These are phyloP conservation scores for Epichloe scottii DNA, from an alignment of 2,329 filamentous ascomycete genomes.

Conservation along the genomic window DNA sequence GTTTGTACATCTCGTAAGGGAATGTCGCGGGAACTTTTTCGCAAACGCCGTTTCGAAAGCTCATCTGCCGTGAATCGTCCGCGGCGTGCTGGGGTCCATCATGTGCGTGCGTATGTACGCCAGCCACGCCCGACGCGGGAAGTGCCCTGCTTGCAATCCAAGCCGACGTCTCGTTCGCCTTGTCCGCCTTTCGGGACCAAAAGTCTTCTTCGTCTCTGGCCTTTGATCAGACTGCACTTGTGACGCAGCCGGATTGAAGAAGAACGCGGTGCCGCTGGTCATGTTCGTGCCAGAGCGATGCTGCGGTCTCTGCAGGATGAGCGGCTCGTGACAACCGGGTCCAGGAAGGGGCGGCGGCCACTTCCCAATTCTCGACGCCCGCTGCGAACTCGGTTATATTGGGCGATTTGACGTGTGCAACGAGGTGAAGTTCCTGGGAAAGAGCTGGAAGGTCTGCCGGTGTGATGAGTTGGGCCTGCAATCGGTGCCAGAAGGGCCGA, in stretches of 20 bases:
- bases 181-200: not conserved
- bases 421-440: conserved; percentile 1
- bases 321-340: not conserved
- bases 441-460: not conserved
- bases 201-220: not conserved
- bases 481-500: no score
- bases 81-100: conserved; percentile 1
- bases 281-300: not conserved
- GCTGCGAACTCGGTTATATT: not conserved
- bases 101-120: not conserved
- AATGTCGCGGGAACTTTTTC: not conserved
- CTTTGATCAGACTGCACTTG: not conserved
- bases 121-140: conserved; percentile 1
- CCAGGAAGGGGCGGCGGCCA: not conserved
- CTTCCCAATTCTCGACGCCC: conserved; percentile 5
- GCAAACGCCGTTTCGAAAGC: not conserved
- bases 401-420: conserved; percentile 3
- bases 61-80: no score
- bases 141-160: conserved; percentile 3
- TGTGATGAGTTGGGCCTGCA: not conserved
- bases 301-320: conserved; percentile 1
- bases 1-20: not conserved
- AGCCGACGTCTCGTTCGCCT: conserved; percentile 1
- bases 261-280: conserved; percentile 1
- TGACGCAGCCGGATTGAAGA: not conserved